These are phyloP conservation scores for Penicillium crustosum DNA, from an alignment of 2,329 filamentous ascomycete species.

Conservation along the genomic window DNA sequence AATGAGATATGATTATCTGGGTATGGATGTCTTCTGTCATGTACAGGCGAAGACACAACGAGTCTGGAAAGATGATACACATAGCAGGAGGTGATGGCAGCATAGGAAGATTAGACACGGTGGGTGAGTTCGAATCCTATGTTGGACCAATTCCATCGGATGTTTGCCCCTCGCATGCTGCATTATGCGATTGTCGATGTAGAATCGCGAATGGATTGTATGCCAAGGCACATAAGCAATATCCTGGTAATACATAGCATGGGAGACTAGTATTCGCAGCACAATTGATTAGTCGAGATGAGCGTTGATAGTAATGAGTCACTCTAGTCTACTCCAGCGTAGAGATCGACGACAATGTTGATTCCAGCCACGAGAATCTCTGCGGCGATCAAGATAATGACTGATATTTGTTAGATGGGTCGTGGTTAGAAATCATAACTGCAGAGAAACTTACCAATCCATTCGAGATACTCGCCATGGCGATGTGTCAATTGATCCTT, in stretches of 20 bases:
- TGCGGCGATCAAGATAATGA: conserved; percentile 92
- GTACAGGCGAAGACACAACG: conserved; percentile 10
- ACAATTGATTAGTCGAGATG: background rate
- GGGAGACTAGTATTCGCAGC: background rate
- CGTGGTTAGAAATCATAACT: background rate
- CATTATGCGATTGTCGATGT: background rate
- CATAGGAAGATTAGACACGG: background rate
- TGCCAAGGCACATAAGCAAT: background rate
- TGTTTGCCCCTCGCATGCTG: background rate
- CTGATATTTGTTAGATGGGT: conserved; percentile 46
- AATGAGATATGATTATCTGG: conserved; percentile 6
- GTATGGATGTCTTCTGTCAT: conserved; percentile 11
- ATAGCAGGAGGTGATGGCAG: background rate
- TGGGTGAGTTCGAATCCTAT: background rate
- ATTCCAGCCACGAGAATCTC: conserved; percentile 91
- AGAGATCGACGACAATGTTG: conserved; percentile 93
- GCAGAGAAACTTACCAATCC: conserved; percentile 67
- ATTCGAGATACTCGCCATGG: conserved; percentile 84
- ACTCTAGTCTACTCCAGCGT: conserved; percentile 62
- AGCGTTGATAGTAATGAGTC: background rate
- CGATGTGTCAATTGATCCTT: conserved; percentile 95
- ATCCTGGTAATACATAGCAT: background rate
- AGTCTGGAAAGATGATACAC: background rate
- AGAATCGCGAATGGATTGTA: background rate
- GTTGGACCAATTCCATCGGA: background rate